Evolutionary conservation across 1,284 basidiomycete genomes (phyloP).

Genomic region (Singerocomus inundabilis): DNA sequence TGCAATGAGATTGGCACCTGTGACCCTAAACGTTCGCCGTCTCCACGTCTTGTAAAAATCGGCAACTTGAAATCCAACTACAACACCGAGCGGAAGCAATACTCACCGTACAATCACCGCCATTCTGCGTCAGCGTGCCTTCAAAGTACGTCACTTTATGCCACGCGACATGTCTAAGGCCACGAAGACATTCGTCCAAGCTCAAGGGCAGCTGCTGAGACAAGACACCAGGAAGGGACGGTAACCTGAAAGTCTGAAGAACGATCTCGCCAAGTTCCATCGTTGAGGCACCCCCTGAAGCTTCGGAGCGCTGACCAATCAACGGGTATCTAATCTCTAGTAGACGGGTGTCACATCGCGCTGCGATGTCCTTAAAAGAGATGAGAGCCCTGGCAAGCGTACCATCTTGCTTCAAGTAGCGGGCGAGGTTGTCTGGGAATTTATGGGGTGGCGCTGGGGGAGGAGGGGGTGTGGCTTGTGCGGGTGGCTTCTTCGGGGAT

Average conservation of each 20-base stretch:
- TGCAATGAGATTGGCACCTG: slow-evolving; percentile 85
- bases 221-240: slow-evolving; percentile 81
- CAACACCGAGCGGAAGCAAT: not conserved
- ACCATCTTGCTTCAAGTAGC: slow-evolving; percentile 78
- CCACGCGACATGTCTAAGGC: slow-evolving; percentile 86
- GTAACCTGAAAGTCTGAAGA: slow-evolving; percentile 86
- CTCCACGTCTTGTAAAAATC: slow-evolving; percentile 72
- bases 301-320: slow-evolving; percentile 69
- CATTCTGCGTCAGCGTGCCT: slow-evolving; percentile 91
- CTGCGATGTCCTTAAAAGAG: slow-evolving; percentile 80
- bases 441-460: slow-evolving; percentile 34
- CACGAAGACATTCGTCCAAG: slow-evolving; percentile 89
- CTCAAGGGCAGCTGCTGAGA: slow-evolving; percentile 82
- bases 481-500: slow-evolving; percentile 68
- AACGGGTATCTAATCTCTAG: slow-evolving; percentile 85
- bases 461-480: slow-evolving; percentile 38
- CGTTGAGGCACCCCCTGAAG: slow-evolving; percentile 53
- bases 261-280: slow-evolving; percentile 77
- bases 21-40: slow-evolving; percentile 81
- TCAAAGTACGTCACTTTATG: slow-evolving; percentile 90
- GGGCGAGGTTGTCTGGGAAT: slow-evolving; percentile 70
- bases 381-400: slow-evolving; percentile 81
- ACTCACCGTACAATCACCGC: slow-evolving; percentile 90
- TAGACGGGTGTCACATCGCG: slow-evolving; percentile 77
- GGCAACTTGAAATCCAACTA: slow-evolving; percentile 5